phyloP scores from a whole-genome alignment of 2,329 filamentous ascomycete genomes.

The Emergomyces africanus region DNA sequence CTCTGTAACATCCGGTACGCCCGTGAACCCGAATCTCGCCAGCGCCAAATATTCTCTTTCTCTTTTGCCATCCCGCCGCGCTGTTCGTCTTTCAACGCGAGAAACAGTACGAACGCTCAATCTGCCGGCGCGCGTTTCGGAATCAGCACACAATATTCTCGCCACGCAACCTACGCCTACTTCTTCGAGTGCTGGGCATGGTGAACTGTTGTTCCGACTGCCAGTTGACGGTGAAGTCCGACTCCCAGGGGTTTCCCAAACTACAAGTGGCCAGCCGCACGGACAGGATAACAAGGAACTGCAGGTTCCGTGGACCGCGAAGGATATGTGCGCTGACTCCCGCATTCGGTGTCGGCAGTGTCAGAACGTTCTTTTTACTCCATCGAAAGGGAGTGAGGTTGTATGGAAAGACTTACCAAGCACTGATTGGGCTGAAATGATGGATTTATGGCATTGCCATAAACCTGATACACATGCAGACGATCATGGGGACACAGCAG shows the following conservation, averaged over 20 bases:
- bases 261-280: constrained; percentile 11
- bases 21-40: background rate
- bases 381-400: constrained; percentile 21
- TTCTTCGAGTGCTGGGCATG: background rate
- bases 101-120: constrained; percentile 30
- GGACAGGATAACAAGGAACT: constrained; percentile 14
- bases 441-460: constrained; percentile 99
- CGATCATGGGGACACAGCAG: constrained; percentile 20
- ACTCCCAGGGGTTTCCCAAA: background rate
- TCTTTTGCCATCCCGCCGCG: constrained; percentile 17
- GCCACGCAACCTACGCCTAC: background rate
- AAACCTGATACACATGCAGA: constrained; percentile 53
- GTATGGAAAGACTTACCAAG: constrained; percentile 89
- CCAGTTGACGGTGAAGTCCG: constrained; percentile 32
- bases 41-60: background rate
- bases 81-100: constrained; percentile 21
- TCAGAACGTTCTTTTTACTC: constrained; percentile 17
- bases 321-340: constrained; percentile 22
- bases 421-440: constrained; percentile 99
- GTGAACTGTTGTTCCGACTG: constrained; percentile 38
- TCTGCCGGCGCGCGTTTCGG: constrained; percentile 31
- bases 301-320: constrained; percentile 28
- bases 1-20: background rate
- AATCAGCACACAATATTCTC: constrained; percentile 16
- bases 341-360: constrained; percentile 29